Conservation (phyloP, 768 basidiomycete species). For the Pilatotrama ljubarskyi region DNA sequence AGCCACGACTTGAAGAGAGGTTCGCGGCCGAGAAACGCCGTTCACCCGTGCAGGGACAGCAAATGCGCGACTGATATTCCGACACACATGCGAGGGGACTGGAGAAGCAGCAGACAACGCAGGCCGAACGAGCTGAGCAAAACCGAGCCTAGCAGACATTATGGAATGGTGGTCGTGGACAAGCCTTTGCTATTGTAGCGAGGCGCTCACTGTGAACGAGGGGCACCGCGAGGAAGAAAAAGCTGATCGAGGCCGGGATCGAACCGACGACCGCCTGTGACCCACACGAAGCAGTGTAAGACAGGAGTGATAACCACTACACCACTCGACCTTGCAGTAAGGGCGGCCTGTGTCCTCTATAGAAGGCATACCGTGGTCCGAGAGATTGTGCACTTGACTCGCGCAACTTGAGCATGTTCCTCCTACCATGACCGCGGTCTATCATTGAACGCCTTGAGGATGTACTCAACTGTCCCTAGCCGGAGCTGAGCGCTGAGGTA, state of each 20-base stretch:
- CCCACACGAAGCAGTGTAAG: slow-evolving; percentile 18
- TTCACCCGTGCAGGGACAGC: neutral
- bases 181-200: no score
- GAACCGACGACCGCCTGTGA: slow-evolving; percentile 29
- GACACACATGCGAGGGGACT: neutral
- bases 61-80: neutral
- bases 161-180: neutral
- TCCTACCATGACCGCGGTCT: no score
- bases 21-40: neutral
- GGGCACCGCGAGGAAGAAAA: no score
- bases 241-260: slow-evolving; percentile 29
- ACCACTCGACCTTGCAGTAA: slow-evolving; percentile 24
- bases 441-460: no score
- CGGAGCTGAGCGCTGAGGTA: no score
- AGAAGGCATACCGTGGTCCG: no score
- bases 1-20: neutral
- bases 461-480: no score
- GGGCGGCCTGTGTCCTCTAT: no score
- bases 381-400: no score
- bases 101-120: no score
- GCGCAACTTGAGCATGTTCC: no score
- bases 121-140: neutral
- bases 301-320: slow-evolving; percentile 30
- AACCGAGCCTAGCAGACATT: neutral
- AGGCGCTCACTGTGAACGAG: no score